Evolutionary conservation across 768 basidiomycete species (phyloP).

Genomic region (Chalciporus chontae): DNA sequence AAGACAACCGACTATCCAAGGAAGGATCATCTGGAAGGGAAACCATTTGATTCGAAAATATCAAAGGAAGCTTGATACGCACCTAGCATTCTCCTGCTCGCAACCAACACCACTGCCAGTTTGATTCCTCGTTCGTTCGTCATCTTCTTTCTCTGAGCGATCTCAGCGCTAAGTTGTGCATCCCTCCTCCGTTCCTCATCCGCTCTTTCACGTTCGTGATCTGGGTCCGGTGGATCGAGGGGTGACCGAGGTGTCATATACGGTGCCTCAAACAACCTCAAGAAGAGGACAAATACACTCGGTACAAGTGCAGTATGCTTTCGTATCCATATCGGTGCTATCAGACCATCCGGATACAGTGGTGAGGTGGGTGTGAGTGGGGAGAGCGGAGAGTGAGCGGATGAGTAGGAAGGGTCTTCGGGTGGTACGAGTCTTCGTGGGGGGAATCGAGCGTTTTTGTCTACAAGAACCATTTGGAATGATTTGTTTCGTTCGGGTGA

Average conservation of each 20-base stretch:
- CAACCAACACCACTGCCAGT: slow-evolving; percentile 89
- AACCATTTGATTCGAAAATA: neutral
- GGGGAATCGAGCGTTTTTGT: slow-evolving; percentile 81
- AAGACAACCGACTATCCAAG: slow-evolving; percentile 80
- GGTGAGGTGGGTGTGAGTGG: slow-evolving; percentile 88
- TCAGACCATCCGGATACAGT: slow-evolving; percentile 89
- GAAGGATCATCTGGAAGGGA: slow-evolving; percentile 67
- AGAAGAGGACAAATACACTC: slow-evolving; percentile 89
- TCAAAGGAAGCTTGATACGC: slow-evolving; percentile 20
- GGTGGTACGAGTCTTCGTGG: slow-evolving; percentile 70
- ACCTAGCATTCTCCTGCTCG: slow-evolving; percentile 88
- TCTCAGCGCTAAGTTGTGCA: slow-evolving; percentile 72
- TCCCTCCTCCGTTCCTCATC: slow-evolving; percentile 73
- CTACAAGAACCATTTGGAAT: slow-evolving; percentile 84
- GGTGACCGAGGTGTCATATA: slow-evolving; percentile 45
- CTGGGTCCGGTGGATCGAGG: slow-evolving; percentile 50
- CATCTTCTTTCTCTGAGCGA: slow-evolving; percentile 73
- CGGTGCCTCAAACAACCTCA: slow-evolving; percentile 73
- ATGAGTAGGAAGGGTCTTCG: slow-evolving; percentile 53
- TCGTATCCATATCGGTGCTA: slow-evolving; percentile 96
- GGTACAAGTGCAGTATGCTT: slow-evolving; percentile 93
- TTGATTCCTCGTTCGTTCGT: slow-evolving; percentile 50
- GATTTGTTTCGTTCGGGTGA: slow-evolving; percentile 65
- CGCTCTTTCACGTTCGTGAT: slow-evolving; percentile 53
- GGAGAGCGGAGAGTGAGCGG: slow-evolving; percentile 87